phyloP scores from a whole-genome alignment of 306 rosid genomes.

The Corylus americana region DNA sequence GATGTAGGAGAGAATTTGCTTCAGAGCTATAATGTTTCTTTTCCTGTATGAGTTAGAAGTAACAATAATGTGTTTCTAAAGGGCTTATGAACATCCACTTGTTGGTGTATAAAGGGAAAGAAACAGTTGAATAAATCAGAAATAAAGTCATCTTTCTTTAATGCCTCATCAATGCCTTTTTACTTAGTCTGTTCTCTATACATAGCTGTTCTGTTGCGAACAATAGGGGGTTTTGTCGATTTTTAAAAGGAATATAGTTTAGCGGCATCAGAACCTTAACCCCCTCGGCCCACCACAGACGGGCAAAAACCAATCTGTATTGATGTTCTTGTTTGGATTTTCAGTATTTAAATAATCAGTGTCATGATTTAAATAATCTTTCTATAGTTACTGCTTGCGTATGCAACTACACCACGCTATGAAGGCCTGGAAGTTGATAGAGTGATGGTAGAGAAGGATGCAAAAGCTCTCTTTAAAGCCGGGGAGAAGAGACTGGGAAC shows the following conservation, averaged over 20 bases:
- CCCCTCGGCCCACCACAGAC: not conserved
- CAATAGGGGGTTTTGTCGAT: not conserved
- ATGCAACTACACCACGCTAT: constrained; percentile 48
- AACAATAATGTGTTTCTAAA: not conserved
- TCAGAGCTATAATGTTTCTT: too few relatives aligned
- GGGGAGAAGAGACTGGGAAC: constrained; percentile 57
- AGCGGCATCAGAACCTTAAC: not conserved
- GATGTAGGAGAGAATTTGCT: too few relatives aligned
- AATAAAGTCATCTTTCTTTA: not conserved
- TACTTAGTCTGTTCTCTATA: not conserved
- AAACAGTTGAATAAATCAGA: not conserved
- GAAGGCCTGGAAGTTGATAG: constrained; percentile 71
- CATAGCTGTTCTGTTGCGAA: too few relatives aligned
- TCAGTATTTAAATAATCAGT: constrained; percentile 1
- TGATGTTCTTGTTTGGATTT: not conserved
- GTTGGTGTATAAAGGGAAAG: not conserved
- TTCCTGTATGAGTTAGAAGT: too few relatives aligned
- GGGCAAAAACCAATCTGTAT: not conserved
- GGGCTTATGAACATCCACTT: not conserved
- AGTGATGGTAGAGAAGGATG: constrained; percentile 42
- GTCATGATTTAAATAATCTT: constrained; percentile 15
- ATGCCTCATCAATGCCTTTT: not conserved
- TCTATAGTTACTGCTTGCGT: constrained; percentile 65
- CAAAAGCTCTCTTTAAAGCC: constrained; percentile 45
- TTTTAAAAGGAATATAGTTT: not conserved